Percentiles rank a stretch among this genome's conserved stretches.
Evolutionary conservation across 148 eudicot species (phyloP).

Genomic region (Nepenthes gracilis): DNA sequence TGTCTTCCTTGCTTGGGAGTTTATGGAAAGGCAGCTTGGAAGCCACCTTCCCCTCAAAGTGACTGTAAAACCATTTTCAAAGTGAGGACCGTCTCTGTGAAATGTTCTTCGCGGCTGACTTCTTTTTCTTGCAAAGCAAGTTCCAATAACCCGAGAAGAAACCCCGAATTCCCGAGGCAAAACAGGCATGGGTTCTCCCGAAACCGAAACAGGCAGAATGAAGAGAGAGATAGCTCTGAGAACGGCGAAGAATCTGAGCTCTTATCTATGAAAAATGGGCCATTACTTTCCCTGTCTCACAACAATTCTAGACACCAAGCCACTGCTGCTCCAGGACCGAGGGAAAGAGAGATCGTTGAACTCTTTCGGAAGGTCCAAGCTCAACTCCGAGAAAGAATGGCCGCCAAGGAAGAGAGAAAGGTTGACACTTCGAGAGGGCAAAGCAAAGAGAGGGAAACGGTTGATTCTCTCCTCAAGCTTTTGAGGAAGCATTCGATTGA

Average conservation of each 20-base stretch:
- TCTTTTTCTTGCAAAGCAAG: conserved; percentile 51
- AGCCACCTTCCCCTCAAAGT: conserved; percentile 23
- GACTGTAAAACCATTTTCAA: conserved; percentile 18
- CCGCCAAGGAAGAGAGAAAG: conserved; percentile 63
- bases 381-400: conserved; percentile 62
- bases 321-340: conserved; percentile 63
- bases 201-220: conserved; percentile 49
- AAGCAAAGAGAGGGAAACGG: conserved; percentile 62
- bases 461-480: conserved; percentile 72
- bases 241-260: conserved; percentile 60
- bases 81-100: conserved; percentile 21
- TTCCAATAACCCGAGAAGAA: conserved; percentile 51
- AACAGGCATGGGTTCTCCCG: conserved; percentile 57
- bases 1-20: conserved; percentile 50
- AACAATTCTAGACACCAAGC: conserved; percentile 36
- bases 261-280: conserved; percentile 62
- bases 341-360: conserved; percentile 78
- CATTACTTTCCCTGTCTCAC: conserved; percentile 38
- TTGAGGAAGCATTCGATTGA: conserved; percentile 70
- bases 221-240: conserved; percentile 55
- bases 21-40: conserved; percentile 28
- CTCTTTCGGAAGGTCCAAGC: conserved; percentile 73
- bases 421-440: conserved; percentile 36
- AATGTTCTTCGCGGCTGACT: conserved; percentile 27
- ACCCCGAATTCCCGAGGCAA: conserved; percentile 62